phyloP scores from a whole-genome alignment of 495 filamentous ascomycete species.

The Neurospora tetraspora region DNA sequence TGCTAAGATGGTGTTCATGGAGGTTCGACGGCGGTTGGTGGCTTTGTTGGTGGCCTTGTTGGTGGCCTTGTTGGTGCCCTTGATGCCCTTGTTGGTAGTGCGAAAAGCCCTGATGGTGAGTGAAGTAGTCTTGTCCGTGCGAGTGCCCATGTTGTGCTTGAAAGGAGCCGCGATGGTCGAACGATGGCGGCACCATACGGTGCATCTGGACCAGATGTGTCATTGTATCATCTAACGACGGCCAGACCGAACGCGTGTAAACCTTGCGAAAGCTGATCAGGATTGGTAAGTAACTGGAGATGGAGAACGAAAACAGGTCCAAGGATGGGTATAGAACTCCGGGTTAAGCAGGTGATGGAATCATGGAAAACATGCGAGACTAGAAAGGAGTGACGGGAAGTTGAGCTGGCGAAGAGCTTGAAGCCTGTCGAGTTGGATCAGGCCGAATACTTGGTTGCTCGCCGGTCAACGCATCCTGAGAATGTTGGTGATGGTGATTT shows the following conservation, averaged over 20 bases:
- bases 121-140: constrained; percentile 22
- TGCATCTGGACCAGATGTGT: constrained; percentile 35
- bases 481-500: background rate
- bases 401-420: background rate
- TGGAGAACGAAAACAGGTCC: background rate
- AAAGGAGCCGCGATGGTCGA: constrained; percentile 24
- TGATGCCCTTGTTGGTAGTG: constrained; percentile 9
- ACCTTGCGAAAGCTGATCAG: background rate
- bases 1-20: constrained; percentile 7
- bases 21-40: constrained; percentile 10
- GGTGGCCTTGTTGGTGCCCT: background rate
- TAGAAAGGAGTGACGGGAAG: background rate
- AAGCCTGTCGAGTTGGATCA: background rate
- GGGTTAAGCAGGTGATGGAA: background rate
- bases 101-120: constrained; percentile 14
- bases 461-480: background rate
- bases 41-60: background rate
- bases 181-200: constrained; percentile 36
- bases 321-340: background rate
- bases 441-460: background rate
- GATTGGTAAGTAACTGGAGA: background rate
- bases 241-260: background rate
- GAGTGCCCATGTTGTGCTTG: constrained; percentile 4
- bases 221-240: background rate
- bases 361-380: background rate